Conservation (phyloP, 2,329 filamentous ascomycete species). For the Cephalotrichum gorgonifer region DNA sequence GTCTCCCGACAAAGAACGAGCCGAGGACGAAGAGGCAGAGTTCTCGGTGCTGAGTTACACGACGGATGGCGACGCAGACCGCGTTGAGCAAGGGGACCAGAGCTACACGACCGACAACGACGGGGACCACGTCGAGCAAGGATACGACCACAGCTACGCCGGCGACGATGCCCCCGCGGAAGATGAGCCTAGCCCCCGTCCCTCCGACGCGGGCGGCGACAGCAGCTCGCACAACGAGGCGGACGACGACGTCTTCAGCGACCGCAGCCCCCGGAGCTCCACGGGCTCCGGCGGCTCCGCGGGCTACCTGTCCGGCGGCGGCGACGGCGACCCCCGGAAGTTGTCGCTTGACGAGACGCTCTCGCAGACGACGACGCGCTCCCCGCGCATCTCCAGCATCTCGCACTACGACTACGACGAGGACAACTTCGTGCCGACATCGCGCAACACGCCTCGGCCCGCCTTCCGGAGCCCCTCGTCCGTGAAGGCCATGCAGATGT, state of each 20-base stretch:
- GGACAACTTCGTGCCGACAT: conserved; percentile 39
- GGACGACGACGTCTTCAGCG: conserved; percentile 50
- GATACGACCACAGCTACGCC: neutral
- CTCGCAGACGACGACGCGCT: conserved; percentile 19
- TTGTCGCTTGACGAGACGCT: conserved; percentile 8
- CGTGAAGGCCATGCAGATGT: conserved; percentile 62
- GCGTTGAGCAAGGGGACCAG: conserved; percentile 67
- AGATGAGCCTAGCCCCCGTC: neutral
- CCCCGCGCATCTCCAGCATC: conserved; percentile 38
- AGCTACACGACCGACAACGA: conserved; percentile 83
- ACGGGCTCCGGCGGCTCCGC: conserved; percentile 29
- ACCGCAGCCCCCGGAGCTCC: conserved; percentile 46
- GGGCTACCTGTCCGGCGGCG: conserved; percentile 22
- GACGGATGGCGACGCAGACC: neutral
- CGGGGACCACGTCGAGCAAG: conserved; percentile 86
- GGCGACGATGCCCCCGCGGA: neutral
- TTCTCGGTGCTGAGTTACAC: conserved; percentile 1
- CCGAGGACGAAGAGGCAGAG: neutral
- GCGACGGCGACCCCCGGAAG: conserved; percentile 13
- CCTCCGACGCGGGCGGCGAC: conserved; percentile 17
- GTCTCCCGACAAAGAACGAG: conserved; percentile 18
- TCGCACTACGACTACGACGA: conserved; percentile 37
- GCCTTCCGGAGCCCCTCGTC: conserved; percentile 61
- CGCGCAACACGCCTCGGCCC: conserved; percentile 48
- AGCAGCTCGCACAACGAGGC: conserved; percentile 40